phyloP scores from a whole-genome alignment of 495 filamentous ascomycete species.

The Xylaria telfairii region DNA sequence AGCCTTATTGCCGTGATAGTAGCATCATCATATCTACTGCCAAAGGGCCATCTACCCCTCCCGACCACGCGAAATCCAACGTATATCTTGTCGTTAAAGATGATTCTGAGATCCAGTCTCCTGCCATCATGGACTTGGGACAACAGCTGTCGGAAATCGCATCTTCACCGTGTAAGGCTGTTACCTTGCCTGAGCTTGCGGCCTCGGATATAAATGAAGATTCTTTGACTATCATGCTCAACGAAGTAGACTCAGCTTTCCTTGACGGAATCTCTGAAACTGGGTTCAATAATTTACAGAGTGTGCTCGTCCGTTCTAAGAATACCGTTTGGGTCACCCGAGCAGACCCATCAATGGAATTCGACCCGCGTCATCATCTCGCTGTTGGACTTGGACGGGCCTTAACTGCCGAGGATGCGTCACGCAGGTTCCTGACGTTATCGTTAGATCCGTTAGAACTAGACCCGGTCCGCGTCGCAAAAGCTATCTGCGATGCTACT shows the following conservation, averaged over 20 bases:
- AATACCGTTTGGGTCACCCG: not conserved
- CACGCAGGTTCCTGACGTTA: not conserved
- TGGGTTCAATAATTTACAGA: not conserved
- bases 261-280: slow-evolving; percentile 10
- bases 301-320: not conserved
- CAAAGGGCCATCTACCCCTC: too few species aligned
- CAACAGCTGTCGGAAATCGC: too few species aligned
- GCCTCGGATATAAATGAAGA: not conserved
- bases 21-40: too few species aligned
- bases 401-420: not conserved
- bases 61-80: too few species aligned
- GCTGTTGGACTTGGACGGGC: not conserved
- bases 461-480: not conserved
- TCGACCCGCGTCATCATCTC: slow-evolving; percentile 2
- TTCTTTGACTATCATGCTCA: not conserved
- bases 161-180: too few species aligned
- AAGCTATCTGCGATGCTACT: not conserved
- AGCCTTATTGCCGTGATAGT: too few species aligned
- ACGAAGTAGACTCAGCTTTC: not conserved
- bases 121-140: too few species aligned
- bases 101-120: too few species aligned
- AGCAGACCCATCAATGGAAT: not conserved
- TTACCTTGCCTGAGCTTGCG: too few species aligned
- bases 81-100: too few species aligned
- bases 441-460: not conserved